Conservation (phyloP, 306 rosid species). For the Mimosa bimucronata region DNA sequence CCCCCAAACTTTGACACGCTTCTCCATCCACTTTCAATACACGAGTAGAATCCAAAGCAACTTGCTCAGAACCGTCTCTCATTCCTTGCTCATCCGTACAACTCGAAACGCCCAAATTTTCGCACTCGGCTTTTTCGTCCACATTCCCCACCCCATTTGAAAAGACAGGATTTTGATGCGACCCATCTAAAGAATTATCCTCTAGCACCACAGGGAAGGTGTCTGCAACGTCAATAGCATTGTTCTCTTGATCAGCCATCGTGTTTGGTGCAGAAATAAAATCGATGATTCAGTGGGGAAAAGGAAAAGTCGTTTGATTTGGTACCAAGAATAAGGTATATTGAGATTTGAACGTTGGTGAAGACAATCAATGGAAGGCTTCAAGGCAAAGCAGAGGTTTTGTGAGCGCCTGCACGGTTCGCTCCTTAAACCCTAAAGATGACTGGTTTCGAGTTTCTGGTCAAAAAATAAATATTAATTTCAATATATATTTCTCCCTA, state of each 20-base stretch:
- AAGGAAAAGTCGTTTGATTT: constrained; percentile 31
- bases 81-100: constrained; percentile 2
- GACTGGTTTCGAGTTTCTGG: no score
- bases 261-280: constrained; percentile 44
- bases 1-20: constrained; percentile 6
- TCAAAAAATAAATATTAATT: no score
- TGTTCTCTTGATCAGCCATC: constrained; percentile 26
- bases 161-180: constrained; percentile 29
- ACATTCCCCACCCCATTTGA: not conserved
- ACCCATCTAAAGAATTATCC: not conserved
- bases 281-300: constrained; percentile 60
- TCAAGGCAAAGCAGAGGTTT: not conserved
- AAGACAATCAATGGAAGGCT: not conserved
- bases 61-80: not conserved
- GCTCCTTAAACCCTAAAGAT: not conserved
- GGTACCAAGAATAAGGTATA: not conserved
- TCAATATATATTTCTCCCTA: no score
- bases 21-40: not conserved
- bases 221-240: not conserved
- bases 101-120: constrained; percentile 31
- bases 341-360: not conserved
- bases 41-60: not conserved
- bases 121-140: constrained; percentile 31
- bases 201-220: not conserved
- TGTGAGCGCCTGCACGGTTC: not conserved